Base-by-base conservation (phyloP, 2,329 filamentous ascomycete species). In the Trematosphaeria pertusa region DNA sequence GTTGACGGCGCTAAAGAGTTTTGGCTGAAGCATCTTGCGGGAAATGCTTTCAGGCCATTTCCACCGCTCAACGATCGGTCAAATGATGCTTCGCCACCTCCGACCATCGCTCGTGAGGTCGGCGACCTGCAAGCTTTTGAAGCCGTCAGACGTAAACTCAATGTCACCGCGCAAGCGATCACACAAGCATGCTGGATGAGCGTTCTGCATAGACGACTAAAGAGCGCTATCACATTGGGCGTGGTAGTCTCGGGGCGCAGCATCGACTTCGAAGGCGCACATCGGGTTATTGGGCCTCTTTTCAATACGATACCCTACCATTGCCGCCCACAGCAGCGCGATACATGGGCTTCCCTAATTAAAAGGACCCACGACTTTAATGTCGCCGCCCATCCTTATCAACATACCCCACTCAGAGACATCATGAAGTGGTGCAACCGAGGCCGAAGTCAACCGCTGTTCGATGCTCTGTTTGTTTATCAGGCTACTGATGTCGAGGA, bases 281-380 rank as follows among this genome's bases (percentile, higher is more conserved):
- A 91, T 36, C 65, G 78, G 17, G 82, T 89, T 1, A 81, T 94
- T 32, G 93, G 92, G 0, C 92, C 93, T 0, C 74, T 97, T 15
- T 96, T 97, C 79, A 97, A 97, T 65, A 96, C 91, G 0, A 75
- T 97, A 1, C 91, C 92, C 0, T 91, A 88, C 64, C 79, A 82
- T 43, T 71, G 85, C 24, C 64, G 73, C 5, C 55, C 81, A 11
- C 50, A 71, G 5, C 53, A 67, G 0, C 62, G 70, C 0, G 74
- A 79, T 4, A 83, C 78, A 0, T 91, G 87, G 84, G 65, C 73
- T 1, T 77, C 81, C 0, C 69, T 91, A 1, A 75, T 91, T 17
- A 76, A 73, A 12, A 73, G 76, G 39, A 89, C 88, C 50, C 90
- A 96, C 59, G 73, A 83, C 0, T 91, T 87, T 64, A 90, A 89